Base-by-base conservation (phyloP, 768 basidiomycete genomes). In the Agrocybe chaxingu region DNA sequence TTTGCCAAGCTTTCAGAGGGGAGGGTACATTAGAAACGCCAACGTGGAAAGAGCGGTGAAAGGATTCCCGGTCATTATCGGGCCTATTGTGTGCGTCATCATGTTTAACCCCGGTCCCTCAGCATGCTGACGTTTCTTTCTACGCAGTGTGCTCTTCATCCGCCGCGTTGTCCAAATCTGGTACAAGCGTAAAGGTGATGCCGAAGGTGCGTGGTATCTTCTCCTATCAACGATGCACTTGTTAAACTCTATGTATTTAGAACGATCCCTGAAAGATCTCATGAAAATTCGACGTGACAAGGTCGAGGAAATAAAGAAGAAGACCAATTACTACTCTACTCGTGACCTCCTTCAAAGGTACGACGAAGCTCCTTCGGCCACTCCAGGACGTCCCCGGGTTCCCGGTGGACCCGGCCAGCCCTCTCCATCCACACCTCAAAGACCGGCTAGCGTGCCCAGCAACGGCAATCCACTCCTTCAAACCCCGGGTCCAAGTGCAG, bases 251-350 rank as follows among this genome's bases (percentile, higher is more conserved):
- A 1, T 8, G 12, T 36, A 12, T 47, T 19, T 63, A 97, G 95
- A 98, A 68, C 88, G 82, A 65, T 82, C 83, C 2, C 75, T 98
- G 12, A 85, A 86, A 49, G 66, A 68, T 1, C 72, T 94, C 3
- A 77, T 88, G 62, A 87, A 85, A 61, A 75, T 87, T 60, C 92
- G 95, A 55, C 85, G 90, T 13, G 75, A 78, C 18, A 93, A 90
- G 62, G 80, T 99, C 34, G 93, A 96, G 55, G 95, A 97, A 58
- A 91, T 98, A 57, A 99, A 99, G 78, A 92, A 93, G 73, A 93
- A 90, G 66, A 98, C 95, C 1, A 96, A 98, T 58, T 99, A 91
- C 67, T 92, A 99, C 64, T 82, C 82, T 8, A 99, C 94, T 29
- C 85, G 89, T 46, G 91, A 87, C 58, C 76, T 99, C 40, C 75